Percentiles rank a stretch among this genome's conserved stretches.
phyloP scores from a whole-genome alignment of 345 rosid genomes.

The Populus simonii region DNA sequence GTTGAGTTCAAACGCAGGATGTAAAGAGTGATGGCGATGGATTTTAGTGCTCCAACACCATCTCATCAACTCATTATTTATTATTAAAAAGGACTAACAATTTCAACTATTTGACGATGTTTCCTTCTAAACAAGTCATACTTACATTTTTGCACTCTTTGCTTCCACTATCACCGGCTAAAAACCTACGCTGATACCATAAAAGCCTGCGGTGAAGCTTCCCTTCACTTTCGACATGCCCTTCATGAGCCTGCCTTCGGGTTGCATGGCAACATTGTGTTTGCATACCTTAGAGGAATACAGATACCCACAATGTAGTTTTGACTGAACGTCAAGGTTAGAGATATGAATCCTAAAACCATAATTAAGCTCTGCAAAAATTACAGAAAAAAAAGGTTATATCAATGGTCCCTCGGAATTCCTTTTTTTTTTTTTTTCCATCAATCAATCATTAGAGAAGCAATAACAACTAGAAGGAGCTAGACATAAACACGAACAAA shows the following conservation, averaged over 20 bases:
- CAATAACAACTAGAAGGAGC: not conserved
- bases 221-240: not conserved
- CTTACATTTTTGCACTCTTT: slow-evolving; percentile 38
- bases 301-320: slow-evolving; percentile 65
- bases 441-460: not conserved
- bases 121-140: not conserved
- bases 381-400: not conserved
- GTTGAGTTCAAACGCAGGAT: not conserved
- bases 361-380: slow-evolving; percentile 75
- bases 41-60: too few relatives aligned
- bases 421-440: too few relatives aligned
- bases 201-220: slow-evolving; percentile 42
- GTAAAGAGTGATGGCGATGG: too few relatives aligned
- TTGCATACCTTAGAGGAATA: slow-evolving; percentile 44
- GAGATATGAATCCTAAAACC: slow-evolving; percentile 92
- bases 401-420: not conserved
- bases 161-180: slow-evolving; percentile 28
- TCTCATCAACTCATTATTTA: too few relatives aligned
- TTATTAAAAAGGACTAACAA: too few relatives aligned
- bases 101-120: not conserved
- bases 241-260: slow-evolving; percentile 8
- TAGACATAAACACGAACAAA: too few relatives aligned
- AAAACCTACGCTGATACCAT: slow-evolving; percentile 40
- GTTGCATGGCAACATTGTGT: slow-evolving; percentile 81
- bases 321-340: slow-evolving; percentile 79